Conservation (phyloP, 1,284 basidiomycete species). For the Phlebopus sp. region DNA sequence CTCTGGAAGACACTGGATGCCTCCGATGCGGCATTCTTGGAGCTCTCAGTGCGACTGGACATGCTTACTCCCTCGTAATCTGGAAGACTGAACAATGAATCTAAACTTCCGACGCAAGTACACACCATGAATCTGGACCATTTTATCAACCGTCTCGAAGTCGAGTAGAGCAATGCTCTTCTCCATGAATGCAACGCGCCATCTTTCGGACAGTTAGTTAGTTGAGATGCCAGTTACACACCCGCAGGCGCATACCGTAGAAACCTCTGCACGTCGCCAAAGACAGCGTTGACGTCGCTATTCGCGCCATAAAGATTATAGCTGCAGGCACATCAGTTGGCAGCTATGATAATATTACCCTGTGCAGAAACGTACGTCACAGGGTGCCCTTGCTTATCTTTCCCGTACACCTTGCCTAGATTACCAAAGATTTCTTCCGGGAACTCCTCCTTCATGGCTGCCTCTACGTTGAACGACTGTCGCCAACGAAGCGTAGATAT, state of each 20-base stretch:
- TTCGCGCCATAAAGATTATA: slow-evolving; percentile 74
- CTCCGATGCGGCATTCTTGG: slow-evolving; percentile 70
- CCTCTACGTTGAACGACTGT: slow-evolving; percentile 62
- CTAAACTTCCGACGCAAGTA: slow-evolving; percentile 4
- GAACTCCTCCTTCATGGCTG: slow-evolving; percentile 58
- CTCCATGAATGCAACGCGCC: slow-evolving; percentile 77
- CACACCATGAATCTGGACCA: slow-evolving; percentile 70
- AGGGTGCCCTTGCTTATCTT: slow-evolving; percentile 65
- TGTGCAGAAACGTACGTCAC: slow-evolving; percentile 49
- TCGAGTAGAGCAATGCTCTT: slow-evolving; percentile 60
- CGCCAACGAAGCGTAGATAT: slow-evolving; percentile 71
- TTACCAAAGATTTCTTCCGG: slow-evolving; percentile 62
- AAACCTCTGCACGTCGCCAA: slow-evolving; percentile 69
- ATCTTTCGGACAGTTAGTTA: slow-evolving; percentile 39
- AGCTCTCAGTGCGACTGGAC: slow-evolving; percentile 64
- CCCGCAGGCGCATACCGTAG: slow-evolving; percentile 50
- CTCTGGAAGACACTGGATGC: slow-evolving; percentile 67
- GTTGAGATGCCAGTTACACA: background rate
- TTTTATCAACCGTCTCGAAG: slow-evolving; percentile 70
- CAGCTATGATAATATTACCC: slow-evolving; percentile 5
- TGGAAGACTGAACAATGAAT: slow-evolving; percentile 21
- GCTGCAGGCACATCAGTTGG: slow-evolving; percentile 32
- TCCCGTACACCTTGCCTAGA: slow-evolving; percentile 62
- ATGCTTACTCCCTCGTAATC: slow-evolving; percentile 74
- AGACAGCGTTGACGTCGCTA: slow-evolving; percentile 60